Conservation (phyloP, 768 basidiomycete species). For the Inosperma sp. region DNA sequence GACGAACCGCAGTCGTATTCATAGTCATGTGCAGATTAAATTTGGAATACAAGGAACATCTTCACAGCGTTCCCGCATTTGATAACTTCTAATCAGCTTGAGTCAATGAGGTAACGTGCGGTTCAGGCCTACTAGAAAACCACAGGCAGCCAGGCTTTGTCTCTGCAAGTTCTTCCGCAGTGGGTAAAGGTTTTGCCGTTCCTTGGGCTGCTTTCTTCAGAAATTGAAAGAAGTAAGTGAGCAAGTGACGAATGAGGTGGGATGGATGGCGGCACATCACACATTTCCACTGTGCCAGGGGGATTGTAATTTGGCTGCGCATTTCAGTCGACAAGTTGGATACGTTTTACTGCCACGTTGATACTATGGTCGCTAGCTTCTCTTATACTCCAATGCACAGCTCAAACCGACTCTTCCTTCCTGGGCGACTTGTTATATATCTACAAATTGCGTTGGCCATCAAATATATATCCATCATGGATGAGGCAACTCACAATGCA, state of each 20-base stretch:
- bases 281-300: conserved; percentile 16
- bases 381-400: too few relatives aligned
- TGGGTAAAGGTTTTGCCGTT: conserved; percentile 19
- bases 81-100: too few relatives aligned
- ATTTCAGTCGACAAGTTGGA: conserved; percentile 23
- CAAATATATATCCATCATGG: too few relatives aligned
- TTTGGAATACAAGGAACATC: too few relatives aligned
- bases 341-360: conserved; percentile 18
- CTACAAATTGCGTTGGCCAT: too few relatives aligned
- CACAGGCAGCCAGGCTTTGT: conserved; percentile 15
- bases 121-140: not conserved
- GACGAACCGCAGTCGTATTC: too few relatives aligned
- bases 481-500: too few relatives aligned
- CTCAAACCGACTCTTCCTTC: too few relatives aligned
- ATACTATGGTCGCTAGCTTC: conserved; percentile 16
- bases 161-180: conserved; percentile 24
- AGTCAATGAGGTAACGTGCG: not conserved
- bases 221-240: conserved; percentile 10
- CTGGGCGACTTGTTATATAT: too few relatives aligned
- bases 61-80: too few relatives aligned
- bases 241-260: not conserved
- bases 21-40: too few relatives aligned
- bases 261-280: conserved; percentile 14
- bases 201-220: conserved; percentile 21
- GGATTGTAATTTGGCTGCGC: conserved; percentile 15